phyloP scores from a whole-genome alignment of 768 basidiomycete species.

The Naganishia kalamii region DNA sequence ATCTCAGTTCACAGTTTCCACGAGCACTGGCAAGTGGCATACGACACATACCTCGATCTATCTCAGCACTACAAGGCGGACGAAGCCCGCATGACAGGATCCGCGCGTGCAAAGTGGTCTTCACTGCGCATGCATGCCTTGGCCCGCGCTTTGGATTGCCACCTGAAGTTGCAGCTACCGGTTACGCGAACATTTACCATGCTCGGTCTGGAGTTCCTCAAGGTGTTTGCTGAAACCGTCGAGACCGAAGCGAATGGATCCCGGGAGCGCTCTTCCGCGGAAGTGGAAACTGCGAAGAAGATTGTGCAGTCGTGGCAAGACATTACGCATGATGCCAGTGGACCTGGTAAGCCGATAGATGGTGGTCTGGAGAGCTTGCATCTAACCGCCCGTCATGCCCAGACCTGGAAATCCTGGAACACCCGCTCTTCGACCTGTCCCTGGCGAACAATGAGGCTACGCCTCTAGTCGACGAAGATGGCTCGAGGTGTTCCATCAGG shows the following conservation, averaged over 20 bases:
- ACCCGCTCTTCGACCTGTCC: conserved; percentile 60
- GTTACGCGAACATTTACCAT: not conserved
- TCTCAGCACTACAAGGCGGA: conserved; percentile 15
- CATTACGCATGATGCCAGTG: not conserved
- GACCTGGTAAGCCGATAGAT: not conserved
- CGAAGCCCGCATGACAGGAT: not conserved
- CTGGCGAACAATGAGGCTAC: conserved; percentile 51
- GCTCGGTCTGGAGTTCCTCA: conserved; percentile 21
- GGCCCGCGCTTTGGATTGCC: conserved; percentile 16
- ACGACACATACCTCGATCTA: conserved; percentile 12
- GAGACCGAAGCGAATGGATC: not conserved
- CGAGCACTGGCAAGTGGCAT: conserved; percentile 3
- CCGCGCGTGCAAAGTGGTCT: conserved; percentile 2
- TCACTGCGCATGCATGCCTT: conserved; percentile 16
- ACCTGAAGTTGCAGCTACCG: not conserved
- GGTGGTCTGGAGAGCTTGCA: no score
- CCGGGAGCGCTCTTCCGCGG: no score
- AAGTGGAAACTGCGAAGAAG: not conserved
- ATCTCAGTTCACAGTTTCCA: not conserved
- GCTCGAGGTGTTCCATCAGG: conserved; percentile 57
- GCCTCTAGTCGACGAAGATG: conserved; percentile 60
- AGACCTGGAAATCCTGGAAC: conserved; percentile 48
- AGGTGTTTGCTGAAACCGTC: not conserved
- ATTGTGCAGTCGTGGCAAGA: conserved; percentile 7
- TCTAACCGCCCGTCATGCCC: not conserved